Conservation (phyloP, 495 filamentous ascomycete genomes). For the Ramalina intermedia region DNA sequence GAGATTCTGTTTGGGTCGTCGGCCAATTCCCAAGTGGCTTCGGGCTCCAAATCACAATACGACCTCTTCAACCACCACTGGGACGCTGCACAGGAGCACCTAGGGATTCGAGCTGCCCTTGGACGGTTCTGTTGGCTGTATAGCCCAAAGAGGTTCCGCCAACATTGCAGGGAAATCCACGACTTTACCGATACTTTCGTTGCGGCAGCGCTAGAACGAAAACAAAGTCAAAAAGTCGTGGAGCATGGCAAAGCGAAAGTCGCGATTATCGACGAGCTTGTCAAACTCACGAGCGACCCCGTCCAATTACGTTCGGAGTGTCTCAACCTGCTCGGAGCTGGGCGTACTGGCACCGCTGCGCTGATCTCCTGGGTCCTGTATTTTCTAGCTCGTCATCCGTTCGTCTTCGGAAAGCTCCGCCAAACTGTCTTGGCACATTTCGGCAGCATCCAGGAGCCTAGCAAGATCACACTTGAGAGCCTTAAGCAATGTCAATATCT, state of each 20-base stretch:
- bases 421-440: conserved; percentile 17
- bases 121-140: conserved; percentile 2
- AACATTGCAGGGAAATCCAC: not conserved
- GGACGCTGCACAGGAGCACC: not conserved
- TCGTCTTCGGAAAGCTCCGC: conserved; percentile 31
- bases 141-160: not conserved
- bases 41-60: not conserved
- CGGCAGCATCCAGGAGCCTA: conserved; percentile 3
- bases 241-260: not conserved
- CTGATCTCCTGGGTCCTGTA: conserved; percentile 46
- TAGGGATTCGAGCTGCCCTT: not conserved
- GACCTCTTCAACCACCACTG: not conserved
- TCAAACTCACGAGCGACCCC: conserved; percentile 1
- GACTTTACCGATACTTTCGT: conserved; percentile 1
- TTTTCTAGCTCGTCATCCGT: conserved; percentile 38
- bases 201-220: not conserved
- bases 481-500: conserved; percentile 1
- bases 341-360: conserved; percentile 46
- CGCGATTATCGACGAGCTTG: not conserved
- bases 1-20: conserved; percentile 49
- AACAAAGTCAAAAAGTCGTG: not conserved
- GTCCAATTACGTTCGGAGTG: conserved; percentile 1
- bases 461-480: no score
- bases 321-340: conserved; percentile 39
- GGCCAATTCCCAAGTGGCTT: no score